Evolutionary conservation across 352 stramenopile species (phyloP), one percentile per base, ranked within the genome.

Genomic region (Thalassiosira livingstoniorum): DNA sequence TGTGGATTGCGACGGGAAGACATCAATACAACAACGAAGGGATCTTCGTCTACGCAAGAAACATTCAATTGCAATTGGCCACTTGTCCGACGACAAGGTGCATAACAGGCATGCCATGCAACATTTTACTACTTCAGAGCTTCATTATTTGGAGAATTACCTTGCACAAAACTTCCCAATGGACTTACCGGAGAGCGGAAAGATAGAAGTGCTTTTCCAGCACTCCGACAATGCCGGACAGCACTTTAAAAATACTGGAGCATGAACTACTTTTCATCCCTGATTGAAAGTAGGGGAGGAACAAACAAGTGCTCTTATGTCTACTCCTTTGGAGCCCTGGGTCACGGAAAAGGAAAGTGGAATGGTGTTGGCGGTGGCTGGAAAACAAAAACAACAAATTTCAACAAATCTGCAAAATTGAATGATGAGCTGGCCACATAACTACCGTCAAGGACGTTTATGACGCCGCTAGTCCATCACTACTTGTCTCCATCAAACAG

Each of bases 191-290:
- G 18, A 27, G 2, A 34, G 31, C 29, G 73, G 73, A 4, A 62
- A 65, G 53, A 73, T 80, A 15, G 27, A 47, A 53, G 13, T n/a
- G 13, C 60, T 80, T 2, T 25, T 64, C 31, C 23, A 29, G 37
- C 23, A 80, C 25, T 80, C 72, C 4, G 72, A 80, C 43, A 80
- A 80, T 75, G 72, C 72, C 23, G 25, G 45, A 23, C n/a, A 29
- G 7, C 72, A 80, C 47, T 80, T 80, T 45, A 80, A 80, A 29
- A 80, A 37, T 58, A 27, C 23, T 10, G 43, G 47, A 3, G 39
- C 4, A 74, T 80, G 2, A 0, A 73, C 2, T 80, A 60, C 25
- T 80, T 42, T 31, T 64, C 61, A 35, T 25, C 43, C 21, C 62
- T 75, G 13, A 32, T 42, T 15, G 60, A 69, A 4, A 63, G 67